Conservation (phyloP, 352 stramenopile species). For the Phytopythium delawarense region DNA sequence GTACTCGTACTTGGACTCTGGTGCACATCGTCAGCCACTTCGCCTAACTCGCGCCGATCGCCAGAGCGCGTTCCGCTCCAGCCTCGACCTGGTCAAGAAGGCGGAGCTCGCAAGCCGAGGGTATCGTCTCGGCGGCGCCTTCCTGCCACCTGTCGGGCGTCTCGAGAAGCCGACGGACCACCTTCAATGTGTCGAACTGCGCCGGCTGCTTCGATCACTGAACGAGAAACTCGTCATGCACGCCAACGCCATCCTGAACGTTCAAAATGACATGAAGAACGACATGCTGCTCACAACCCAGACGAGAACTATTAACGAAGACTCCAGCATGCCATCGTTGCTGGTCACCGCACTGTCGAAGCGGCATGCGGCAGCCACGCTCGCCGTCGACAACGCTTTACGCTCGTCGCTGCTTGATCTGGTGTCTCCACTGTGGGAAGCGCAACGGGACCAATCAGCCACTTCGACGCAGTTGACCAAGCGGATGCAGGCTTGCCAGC, state of each 20-base stretch:
- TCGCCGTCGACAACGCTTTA: slow-evolving; percentile 40
- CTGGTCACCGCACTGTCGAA: slow-evolving; percentile 51
- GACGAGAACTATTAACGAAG: background rate
- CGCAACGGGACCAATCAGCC: background rate
- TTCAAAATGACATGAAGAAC: background rate
- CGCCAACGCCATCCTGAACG: slow-evolving; percentile 1
- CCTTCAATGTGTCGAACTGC: slow-evolving; percentile 36
- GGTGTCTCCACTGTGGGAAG: background rate
- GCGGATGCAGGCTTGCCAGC: slow-evolving; percentile 9
- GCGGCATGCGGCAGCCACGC: slow-evolving; percentile 26
- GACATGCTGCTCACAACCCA: background rate
- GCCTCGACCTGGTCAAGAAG: slow-evolving; percentile 49
- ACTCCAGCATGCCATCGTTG: slow-evolving; percentile 34
- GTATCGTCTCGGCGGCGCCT: slow-evolving; percentile 37
- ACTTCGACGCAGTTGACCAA: slow-evolving; percentile 1
- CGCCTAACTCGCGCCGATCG: background rate
- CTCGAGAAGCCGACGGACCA: slow-evolving; percentile 27
- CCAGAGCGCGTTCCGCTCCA: slow-evolving; percentile 23
- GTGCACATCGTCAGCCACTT: background rate
- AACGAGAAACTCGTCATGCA: slow-evolving; percentile 38
- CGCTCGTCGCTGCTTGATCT: slow-evolving; percentile 14
- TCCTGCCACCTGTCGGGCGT: slow-evolving; percentile 49
- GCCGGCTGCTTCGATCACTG: slow-evolving; percentile 30
- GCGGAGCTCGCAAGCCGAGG: slow-evolving; percentile 49
- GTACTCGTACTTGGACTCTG: background rate